Conservation (phyloP, 1,284 basidiomycete species). For the Melampsora americana region DNA sequence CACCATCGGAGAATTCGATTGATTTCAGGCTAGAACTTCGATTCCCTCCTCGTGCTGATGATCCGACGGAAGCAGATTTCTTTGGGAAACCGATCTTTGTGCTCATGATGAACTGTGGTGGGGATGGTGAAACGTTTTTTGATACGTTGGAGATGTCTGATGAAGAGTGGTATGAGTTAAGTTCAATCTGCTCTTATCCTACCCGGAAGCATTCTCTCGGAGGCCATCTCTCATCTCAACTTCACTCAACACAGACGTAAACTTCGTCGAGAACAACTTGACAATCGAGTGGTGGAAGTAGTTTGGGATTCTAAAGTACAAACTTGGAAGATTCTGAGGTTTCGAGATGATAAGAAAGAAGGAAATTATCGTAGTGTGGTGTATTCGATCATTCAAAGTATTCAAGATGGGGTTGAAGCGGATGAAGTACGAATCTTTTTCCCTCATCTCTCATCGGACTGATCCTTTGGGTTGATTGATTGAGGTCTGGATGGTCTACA, state of each 20-base stretch:
- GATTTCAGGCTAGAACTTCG: conserved; percentile 92
- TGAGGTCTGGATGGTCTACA: not conserved
- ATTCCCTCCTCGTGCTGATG: conserved; percentile 68
- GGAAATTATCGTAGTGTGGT: conserved; percentile 81
- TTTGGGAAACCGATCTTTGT: conserved; percentile 80
- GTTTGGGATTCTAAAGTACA: conserved; percentile 70
- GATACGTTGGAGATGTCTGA: conserved; percentile 83
- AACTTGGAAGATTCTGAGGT: conserved; percentile 83
- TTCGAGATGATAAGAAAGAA: conserved; percentile 83
- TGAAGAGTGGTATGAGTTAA: conserved; percentile 83
- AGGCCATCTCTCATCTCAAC: no score
- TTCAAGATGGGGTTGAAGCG: conserved; percentile 78
- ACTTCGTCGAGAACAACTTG: conserved; percentile 74
- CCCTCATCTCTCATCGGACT: not conserved
- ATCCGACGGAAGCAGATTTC: conserved; percentile 69
- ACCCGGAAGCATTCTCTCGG: not conserved
- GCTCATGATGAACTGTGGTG: conserved; percentile 58
- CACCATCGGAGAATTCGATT: conserved; percentile 93
- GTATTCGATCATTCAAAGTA: conserved; percentile 77
- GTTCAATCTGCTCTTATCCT: not conserved
- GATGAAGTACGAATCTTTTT: conserved; percentile 47
- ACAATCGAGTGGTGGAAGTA: conserved; percentile 91
- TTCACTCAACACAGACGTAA: conserved; percentile 66
- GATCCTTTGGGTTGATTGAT: not conserved
- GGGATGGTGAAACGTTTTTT: conserved; percentile 70